A percentile compares a stretch with the other conserved stretches of the same genome.
These are phyloP conservation scores for Wickerhamomyces pijperi DNA, from an alignment of 805 yeast genomes.

Conservation along the genomic window DNA sequence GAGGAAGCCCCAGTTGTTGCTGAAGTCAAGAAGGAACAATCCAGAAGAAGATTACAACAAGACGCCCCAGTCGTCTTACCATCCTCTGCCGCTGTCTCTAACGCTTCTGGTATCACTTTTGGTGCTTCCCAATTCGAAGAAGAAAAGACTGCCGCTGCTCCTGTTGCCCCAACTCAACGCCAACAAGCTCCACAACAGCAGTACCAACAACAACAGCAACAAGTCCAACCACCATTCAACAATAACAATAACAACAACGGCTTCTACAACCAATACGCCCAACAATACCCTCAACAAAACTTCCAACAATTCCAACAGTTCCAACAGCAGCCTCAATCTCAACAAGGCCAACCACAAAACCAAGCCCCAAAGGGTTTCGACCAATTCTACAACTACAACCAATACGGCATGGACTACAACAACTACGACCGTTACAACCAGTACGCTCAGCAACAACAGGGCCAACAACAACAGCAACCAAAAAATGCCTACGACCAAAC, in stretches of 20 bases:
- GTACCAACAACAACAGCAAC: slow-evolving; percentile 9
- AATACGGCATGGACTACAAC: slow-evolving; percentile 2
- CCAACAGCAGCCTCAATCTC: slow-evolving; percentile 8
- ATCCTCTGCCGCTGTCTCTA: slow-evolving; percentile 25
- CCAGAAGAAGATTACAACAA: slow-evolving; percentile 27
- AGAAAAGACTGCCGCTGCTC: too few species aligned
- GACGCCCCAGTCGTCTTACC: slow-evolving; percentile 44
- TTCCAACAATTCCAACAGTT: slow-evolving; percentile 8
- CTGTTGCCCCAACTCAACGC: slow-evolving; percentile 4
- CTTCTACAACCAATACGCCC: slow-evolving; percentile 5
- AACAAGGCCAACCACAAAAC: slow-evolving; percentile 12
- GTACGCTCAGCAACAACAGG: slow-evolving; percentile 8
- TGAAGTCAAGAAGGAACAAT: slow-evolving; percentile 11
- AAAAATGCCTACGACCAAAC: slow-evolving; percentile 24
- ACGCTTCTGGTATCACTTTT: slow-evolving; percentile 49
- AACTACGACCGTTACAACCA: slow-evolving; percentile 3
- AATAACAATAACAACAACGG: slow-evolving; percentile 8
- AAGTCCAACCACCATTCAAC: slow-evolving; percentile 4
- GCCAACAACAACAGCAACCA: slow-evolving; percentile 12
- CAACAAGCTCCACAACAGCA: slow-evolving; percentile 5
- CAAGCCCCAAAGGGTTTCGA: slow-evolving; percentile 12
- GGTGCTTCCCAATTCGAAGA: slow-evolving; percentile 41
- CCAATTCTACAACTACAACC: slow-evolving; percentile 6
- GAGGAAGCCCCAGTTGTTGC: slow-evolving; percentile 13
- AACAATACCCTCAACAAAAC: slow-evolving; percentile 4